A percentile compares a stretch with the other conserved stretches of the same genome.
phyloP scores from a whole-genome alignment of 371 early-diverging fungal species.

The Actinomortierella ambigua region DNA sequence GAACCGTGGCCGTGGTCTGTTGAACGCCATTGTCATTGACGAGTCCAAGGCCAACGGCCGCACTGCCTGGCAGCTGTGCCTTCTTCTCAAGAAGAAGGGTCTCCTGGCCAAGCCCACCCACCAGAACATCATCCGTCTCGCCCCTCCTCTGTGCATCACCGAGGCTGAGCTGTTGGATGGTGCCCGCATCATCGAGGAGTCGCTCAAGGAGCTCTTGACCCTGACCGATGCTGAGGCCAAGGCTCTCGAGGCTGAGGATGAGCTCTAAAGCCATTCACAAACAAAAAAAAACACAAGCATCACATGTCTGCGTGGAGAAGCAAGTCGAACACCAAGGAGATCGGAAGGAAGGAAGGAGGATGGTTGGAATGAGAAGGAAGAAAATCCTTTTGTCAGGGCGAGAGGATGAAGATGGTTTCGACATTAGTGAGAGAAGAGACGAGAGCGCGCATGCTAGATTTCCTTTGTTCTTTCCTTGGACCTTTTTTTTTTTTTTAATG shows the following conservation, averaged over 20 bases:
- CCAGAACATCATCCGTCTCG: constrained; percentile 94
- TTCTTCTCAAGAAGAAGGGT: constrained; percentile 90
- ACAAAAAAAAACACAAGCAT: too few species aligned
- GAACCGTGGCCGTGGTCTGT: constrained; percentile 93
- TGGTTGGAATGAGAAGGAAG: too few species aligned
- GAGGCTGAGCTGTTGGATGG: constrained; percentile 86
- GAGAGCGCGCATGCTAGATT: too few species aligned
- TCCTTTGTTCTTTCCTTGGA: constrained; percentile 3
- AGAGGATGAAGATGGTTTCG: too few species aligned
- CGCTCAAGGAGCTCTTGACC: constrained; percentile 68
- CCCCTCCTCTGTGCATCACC: constrained; percentile 94
- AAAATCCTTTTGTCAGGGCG: too few species aligned
- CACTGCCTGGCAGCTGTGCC: constrained; percentile 96
- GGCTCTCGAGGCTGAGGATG: constrained; percentile 46
- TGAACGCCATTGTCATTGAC: constrained; percentile 97
- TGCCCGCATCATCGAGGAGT: constrained; percentile 79
- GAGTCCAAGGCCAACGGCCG: constrained; percentile 76
- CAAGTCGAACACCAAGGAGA: too few species aligned
- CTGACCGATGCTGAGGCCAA: constrained; percentile 60
- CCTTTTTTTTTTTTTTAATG: constrained; percentile 6
- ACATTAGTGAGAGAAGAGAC: too few species aligned
- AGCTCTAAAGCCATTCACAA: constrained; percentile 18
- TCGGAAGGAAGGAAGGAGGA: too few species aligned
- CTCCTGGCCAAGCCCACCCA: constrained; percentile 98
- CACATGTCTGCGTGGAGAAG: too few species aligned